These are phyloP conservation scores for Cryphonectria carpinicola DNA, from an alignment of 2,329 filamentous ascomycete species.

Conservation along the genomic window DNA sequence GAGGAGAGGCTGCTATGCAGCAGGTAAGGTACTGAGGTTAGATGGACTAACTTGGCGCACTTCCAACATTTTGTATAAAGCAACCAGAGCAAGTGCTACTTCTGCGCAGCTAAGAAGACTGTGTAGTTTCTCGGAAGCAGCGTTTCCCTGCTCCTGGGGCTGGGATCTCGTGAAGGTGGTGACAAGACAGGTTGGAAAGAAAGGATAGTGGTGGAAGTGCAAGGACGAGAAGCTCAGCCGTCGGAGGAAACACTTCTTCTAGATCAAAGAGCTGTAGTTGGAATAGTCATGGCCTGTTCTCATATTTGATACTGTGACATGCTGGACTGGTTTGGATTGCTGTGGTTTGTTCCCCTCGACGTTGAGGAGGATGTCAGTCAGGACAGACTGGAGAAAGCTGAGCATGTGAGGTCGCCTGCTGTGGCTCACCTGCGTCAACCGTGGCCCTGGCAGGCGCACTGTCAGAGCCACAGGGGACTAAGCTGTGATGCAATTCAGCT, in stretches of 20 bases:
- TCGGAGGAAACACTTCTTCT: neutral
- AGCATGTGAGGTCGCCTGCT: slow-evolving; percentile 8
- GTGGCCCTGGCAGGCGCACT: neutral
- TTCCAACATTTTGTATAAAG: slow-evolving; percentile 31
- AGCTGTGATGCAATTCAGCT: slow-evolving; percentile 9
- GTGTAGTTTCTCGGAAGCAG: neutral
- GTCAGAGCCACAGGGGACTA: slow-evolving; percentile 4
- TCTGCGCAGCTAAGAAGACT: neutral
- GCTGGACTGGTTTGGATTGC: neutral
- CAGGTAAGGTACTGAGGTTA: neutral
- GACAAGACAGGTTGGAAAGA: slow-evolving; percentile 9
- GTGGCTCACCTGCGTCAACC: neutral
- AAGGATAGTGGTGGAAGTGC: neutral
- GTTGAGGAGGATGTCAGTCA: neutral
- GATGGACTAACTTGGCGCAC: slow-evolving; percentile 31
- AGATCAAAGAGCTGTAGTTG: neutral
- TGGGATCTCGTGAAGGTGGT: slow-evolving; percentile 8
- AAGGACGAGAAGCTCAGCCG: neutral
- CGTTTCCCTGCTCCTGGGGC: too few relatives aligned
- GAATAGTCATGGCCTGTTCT: slow-evolving; percentile 2
- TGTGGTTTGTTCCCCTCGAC: neutral
- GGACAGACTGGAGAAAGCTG: slow-evolving; percentile 3
- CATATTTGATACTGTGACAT: slow-evolving; percentile 8
- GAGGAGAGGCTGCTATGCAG: neutral
- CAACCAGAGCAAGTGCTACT: slow-evolving; percentile 17